phyloP scores from a whole-genome alignment of 257 asterid genomes.

The Rauvolfia tetraphylla region DNA sequence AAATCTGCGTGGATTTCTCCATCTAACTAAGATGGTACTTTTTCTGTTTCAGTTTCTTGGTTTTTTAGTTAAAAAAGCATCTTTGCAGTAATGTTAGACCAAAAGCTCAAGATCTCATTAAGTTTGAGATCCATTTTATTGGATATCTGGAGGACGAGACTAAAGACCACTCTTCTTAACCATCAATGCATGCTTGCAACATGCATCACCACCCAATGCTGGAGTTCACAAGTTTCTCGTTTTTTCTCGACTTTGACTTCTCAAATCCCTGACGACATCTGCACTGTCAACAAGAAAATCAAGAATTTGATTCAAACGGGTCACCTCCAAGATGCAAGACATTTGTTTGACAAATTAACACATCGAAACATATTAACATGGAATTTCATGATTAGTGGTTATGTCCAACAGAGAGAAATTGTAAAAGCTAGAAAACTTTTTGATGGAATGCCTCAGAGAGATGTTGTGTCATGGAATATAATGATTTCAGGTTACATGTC shows the following conservation, averaged over 20 bases:
- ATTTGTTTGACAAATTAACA: constrained; percentile 39
- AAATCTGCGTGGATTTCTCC: neutral
- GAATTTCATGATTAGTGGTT: constrained; percentile 79
- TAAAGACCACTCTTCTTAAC: neutral
- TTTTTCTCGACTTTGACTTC: constrained; percentile 3
- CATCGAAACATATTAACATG: constrained; percentile 63
- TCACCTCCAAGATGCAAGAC: constrained; percentile 55
- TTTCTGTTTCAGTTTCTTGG: neutral
- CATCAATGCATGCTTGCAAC: too few relatives aligned
- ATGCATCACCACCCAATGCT: neutral
- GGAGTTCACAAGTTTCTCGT: neutral
- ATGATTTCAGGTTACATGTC: constrained; percentile 58
- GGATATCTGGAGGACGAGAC: neutral
- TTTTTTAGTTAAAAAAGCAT: neutral
- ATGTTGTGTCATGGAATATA: constrained; percentile 71
- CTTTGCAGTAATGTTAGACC: neutral
- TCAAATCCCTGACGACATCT: constrained; percentile 27
- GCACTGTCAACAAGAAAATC: constrained; percentile 44
- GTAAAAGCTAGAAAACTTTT: constrained; percentile 58
- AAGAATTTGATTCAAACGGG: constrained; percentile 44
- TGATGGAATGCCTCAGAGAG: constrained; percentile 64
- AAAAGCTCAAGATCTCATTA: neutral
- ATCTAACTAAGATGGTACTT: neutral
- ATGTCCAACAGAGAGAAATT: constrained; percentile 47
- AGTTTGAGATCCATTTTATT: neutral